Base-by-base conservation (phyloP, 208 protist species). In the Acanthamoeba healyi region DNA sequence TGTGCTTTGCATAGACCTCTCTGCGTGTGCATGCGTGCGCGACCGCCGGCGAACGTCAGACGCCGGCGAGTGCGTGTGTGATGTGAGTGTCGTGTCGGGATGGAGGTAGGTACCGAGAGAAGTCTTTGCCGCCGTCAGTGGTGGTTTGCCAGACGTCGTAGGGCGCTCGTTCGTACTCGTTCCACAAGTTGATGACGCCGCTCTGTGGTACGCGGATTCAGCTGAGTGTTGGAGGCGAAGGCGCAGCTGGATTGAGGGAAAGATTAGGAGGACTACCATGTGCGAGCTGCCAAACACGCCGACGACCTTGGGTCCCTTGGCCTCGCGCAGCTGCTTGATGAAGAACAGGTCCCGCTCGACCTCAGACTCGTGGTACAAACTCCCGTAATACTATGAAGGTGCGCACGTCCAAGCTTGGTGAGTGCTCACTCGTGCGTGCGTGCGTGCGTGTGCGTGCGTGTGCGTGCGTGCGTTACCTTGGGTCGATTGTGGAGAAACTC, bases 131-230 rank as follows among this genome's bases (percentile, higher is more conserved):
- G 1, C 67, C 67, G 34, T 77, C 67, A 14, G 12, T 42, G 67
- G 67, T 77, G 7, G 67, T 42, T 22, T 42, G 67, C 67, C 67
- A 77, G 24, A n/a, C 67, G 22, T 77, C 36, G 67, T 77, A 77
- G 38, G 67, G 67, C 19, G 67, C 67, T 1, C 67, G 67, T 9
- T 10, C 36, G 67, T 77, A 77, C 38, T 77, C 67, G 38, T 77
- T 42, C 67, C 67, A 77, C 67, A 77, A 19, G 67, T 77, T 38
- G 67, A 77, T 77, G 29, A 77, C 22, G 0, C 67, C 67, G 67
- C 67, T 77, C 67, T 77, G 34, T 9, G 17, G 7, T 2, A 0
- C 24, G 15, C n/a, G n/a, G n/a, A n/a, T n/a, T n/a, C n/a, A n/a
- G n/a, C n/a, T n/a, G n/a, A n/a, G n/a, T n/a, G n/a, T n/a, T n/a